These are phyloP conservation scores for Suillus paluster DNA, from an alignment of 768 basidiomycete genomes.

Conservation along the genomic window DNA sequence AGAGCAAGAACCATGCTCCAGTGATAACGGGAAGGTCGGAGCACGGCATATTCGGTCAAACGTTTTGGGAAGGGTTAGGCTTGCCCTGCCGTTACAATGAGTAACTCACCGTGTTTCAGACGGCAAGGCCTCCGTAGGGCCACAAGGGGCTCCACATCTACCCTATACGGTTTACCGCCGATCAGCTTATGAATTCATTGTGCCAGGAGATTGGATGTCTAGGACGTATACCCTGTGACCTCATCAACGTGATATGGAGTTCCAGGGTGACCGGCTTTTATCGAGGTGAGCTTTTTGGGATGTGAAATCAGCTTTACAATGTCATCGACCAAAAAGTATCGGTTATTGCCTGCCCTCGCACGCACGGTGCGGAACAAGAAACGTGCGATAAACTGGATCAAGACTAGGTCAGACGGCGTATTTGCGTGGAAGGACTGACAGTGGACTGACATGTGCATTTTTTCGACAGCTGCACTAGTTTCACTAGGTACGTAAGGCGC, in stretches of 20 bases:
- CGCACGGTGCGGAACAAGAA: neutral
- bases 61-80: no score
- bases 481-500: conserved; percentile 23
- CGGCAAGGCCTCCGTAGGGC: neutral
- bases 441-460: no score
- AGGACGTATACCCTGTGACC: neutral
- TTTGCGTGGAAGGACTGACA: neutral
- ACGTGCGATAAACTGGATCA: neutral
- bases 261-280: neutral
- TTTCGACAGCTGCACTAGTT: conserved; percentile 16
- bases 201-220: neutral
- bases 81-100: neutral
- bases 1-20: neutral
- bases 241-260: neutral
- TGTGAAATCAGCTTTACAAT: neutral
- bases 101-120: neutral
- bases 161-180: neutral
- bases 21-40: neutral
- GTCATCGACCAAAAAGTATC: no score
- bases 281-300: neutral
- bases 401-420: neutral
- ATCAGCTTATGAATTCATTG: neutral
- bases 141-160: neutral
- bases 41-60: neutral
- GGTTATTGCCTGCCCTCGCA: neutral